Conservation (phyloP, 805 yeast genomes). For the Ogataea pini region DNA sequence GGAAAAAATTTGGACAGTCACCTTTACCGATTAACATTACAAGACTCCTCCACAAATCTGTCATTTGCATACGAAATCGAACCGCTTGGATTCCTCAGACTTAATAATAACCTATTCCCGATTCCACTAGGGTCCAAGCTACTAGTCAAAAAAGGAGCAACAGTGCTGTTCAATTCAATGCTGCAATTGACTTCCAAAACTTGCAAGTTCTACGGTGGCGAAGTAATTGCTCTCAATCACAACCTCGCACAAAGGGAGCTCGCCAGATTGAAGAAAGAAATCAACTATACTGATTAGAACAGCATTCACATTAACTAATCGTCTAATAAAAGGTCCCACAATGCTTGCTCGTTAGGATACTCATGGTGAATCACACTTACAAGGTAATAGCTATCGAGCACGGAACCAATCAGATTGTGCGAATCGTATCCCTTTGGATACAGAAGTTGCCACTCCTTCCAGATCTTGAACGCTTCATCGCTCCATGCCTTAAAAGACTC, state of each 20-base stretch:
- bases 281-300: constrained; percentile 21
- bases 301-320: constrained; percentile 5
- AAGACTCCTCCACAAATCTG: constrained; percentile 51
- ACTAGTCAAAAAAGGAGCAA: constrained; percentile 49
- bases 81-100: constrained; percentile 48
- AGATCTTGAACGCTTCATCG: constrained; percentile 89
- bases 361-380: constrained; percentile 91
- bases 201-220: constrained; percentile 33
- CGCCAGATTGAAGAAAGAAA: constrained; percentile 37
- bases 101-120: constrained; percentile 31
- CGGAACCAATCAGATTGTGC: constrained; percentile 58
- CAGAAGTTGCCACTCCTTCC: constrained; percentile 89
- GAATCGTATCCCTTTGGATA: constrained; percentile 60
- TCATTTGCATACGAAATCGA: constrained; percentile 61
- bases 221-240: constrained; percentile 29
- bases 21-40: constrained; percentile 56
- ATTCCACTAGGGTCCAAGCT: constrained; percentile 59
- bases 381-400: constrained; percentile 65
- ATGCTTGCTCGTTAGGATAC: constrained; percentile 65
- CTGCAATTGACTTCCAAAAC: constrained; percentile 34
- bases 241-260: constrained; percentile 37
- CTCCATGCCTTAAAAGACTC: constrained; percentile 96
- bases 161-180: constrained; percentile 48
- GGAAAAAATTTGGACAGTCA: not conserved
- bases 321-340: constrained; percentile 67